Conservation (phyloP, 2,329 filamentous ascomycete species). For the Akanthomyces dipterigenus region DNA sequence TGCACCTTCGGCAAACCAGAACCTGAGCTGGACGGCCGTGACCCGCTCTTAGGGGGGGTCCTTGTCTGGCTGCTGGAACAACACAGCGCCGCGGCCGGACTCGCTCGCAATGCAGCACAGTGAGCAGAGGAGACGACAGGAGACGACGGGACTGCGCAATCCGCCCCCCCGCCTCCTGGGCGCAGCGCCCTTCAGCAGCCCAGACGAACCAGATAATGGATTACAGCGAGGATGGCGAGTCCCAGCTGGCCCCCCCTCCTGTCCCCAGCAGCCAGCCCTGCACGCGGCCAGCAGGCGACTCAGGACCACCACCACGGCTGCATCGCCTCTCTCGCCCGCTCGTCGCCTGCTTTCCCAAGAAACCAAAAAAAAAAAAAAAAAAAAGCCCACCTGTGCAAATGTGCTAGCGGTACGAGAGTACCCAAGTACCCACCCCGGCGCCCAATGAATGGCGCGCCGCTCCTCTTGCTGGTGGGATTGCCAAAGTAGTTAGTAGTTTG, state of each 20-base stretch:
- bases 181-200: neutral
- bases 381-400: neutral
- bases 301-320: neutral
- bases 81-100: neutral
- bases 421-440: conserved; percentile 7
- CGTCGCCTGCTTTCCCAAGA: neutral
- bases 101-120: neutral
- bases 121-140: neutral
- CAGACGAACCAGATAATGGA: neutral
- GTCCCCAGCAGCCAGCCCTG: neutral
- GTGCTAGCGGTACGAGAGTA: neutral
- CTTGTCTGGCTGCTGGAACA: neutral
- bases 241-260: neutral
- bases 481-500: conserved; percentile 5
- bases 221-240: neutral
- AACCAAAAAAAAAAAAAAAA: neutral
- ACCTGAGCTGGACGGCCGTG: neutral
- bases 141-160: neutral
- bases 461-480: conserved; percentile 8
- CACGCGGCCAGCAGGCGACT: neutral
- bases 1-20: conserved; percentile 5
- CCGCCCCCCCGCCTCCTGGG: neutral
- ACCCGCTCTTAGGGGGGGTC: conserved; percentile 1
- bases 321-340: neutral
- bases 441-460: conserved; percentile 6